phyloP scores from a whole-genome alignment of 306 rosid genomes.

The Oxytropis ochrocephala region DNA sequence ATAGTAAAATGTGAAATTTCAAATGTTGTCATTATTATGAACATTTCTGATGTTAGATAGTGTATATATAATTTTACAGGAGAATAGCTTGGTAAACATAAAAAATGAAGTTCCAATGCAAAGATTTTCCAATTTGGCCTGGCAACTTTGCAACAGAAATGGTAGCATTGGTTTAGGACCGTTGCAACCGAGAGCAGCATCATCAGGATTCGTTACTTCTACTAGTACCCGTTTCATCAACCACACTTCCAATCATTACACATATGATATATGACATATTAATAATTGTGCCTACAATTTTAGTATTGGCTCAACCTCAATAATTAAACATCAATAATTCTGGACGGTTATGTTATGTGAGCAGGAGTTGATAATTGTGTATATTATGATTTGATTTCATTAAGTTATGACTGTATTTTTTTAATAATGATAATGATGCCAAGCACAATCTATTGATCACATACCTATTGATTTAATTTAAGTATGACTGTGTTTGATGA shows the following conservation, averaged over 20 bases:
- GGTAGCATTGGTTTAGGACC: constrained; percentile 31
- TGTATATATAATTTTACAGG: constrained; percentile 26
- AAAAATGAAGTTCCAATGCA: constrained; percentile 26
- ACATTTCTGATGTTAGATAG: neutral
- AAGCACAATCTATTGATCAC: too few relatives aligned
- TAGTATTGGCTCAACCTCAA: constrained; percentile 13
- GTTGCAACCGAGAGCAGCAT: constrained; percentile 59
- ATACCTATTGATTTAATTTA: too few relatives aligned
- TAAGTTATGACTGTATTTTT: too few relatives aligned
- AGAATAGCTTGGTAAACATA: constrained; percentile 38
- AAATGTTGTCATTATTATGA: neutral
- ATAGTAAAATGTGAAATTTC: neutral
- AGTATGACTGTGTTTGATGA: too few relatives aligned
- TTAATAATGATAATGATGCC: too few relatives aligned
- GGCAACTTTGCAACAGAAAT: constrained; percentile 37
- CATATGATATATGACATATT: neutral
- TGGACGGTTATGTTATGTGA: too few relatives aligned
- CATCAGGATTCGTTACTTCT: constrained; percentile 83
- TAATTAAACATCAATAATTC: neutral
- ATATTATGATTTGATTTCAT: too few relatives aligned
- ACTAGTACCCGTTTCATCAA: constrained; percentile 18
- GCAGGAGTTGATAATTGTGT: too few relatives aligned
- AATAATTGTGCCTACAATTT: constrained; percentile 2
- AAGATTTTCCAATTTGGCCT: constrained; percentile 25
- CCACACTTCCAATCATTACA: constrained; percentile 17